Percentiles rank a stretch among this genome's conserved stretches.
Evolutionary conservation across 805 yeast genomes (phyloP).

Genomic region (Candida silvatica): DNA sequence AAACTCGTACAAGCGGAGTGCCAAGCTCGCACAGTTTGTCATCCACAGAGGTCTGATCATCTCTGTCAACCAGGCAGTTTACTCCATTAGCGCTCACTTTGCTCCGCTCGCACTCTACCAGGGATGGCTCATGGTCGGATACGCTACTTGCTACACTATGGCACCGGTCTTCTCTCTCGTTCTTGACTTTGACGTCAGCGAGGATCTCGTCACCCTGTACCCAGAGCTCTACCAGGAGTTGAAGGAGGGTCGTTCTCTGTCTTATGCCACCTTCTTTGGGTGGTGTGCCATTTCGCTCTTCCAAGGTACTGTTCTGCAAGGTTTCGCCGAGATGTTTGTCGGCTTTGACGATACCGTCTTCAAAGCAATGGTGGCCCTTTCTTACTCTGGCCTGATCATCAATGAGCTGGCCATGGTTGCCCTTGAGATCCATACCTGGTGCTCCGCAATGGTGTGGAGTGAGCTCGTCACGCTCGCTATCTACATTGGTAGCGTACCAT

Average conservation of each 20-base stretch:
- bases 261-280: constrained; percentile 79
- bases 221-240: constrained; percentile 94
- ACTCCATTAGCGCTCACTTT: constrained; percentile 74
- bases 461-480: constrained; percentile 61
- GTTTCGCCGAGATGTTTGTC: constrained; percentile 69
- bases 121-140: constrained; percentile 98
- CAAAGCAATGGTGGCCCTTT: constrained; percentile 72
- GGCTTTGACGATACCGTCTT: constrained; percentile 49
- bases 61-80: constrained; percentile 92
- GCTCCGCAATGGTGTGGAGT: constrained; percentile 60
- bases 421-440: constrained; percentile 90
- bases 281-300: constrained; percentile 89
- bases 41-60: constrained; percentile 94
- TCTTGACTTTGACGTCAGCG: constrained; percentile 84
- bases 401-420: constrained; percentile 94
- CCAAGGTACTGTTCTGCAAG: constrained; percentile 84
- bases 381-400: constrained; percentile 69
- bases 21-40: constrained; percentile 90
- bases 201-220: constrained; percentile 76
- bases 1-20: constrained; percentile 91
- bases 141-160: constrained; percentile 96
- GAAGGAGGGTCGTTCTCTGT: constrained; percentile 78
- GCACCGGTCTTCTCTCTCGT: constrained; percentile 94
- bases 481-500: constrained; percentile 72
- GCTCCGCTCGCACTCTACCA: constrained; percentile 93